Percentiles rank a stretch among this genome's conserved stretches.
Evolutionary conservation across 2,329 filamentous ascomycete genomes (phyloP).

Genomic region (Cryphonectria parasitica): DNA sequence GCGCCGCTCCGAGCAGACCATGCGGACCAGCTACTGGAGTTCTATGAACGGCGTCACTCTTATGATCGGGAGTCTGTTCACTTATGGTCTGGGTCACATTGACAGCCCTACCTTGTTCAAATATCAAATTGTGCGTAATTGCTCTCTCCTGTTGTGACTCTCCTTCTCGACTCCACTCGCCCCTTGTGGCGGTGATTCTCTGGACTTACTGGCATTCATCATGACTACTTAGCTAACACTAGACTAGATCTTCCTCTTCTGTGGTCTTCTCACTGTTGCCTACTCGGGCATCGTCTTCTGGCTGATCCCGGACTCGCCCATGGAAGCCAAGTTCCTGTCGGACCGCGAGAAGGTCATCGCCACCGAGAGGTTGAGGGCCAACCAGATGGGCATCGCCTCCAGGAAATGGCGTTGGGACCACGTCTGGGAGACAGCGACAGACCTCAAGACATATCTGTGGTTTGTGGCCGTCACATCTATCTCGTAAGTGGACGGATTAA

Average conservation of each 20-base stretch:
- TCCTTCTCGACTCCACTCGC: constrained; percentile 29
- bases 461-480: constrained; percentile 54
- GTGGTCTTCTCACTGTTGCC: constrained; percentile 54
- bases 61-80: constrained; percentile 59
- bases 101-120: constrained; percentile 46
- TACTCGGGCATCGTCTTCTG: constrained; percentile 56
- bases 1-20: constrained; percentile 54
- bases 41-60: constrained; percentile 59
- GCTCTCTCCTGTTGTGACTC: not conserved
- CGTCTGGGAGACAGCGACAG: constrained; percentile 42
- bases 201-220: constrained; percentile 27
- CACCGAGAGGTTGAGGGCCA: constrained; percentile 58
- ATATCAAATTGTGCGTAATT: constrained; percentile 49
- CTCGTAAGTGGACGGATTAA: constrained; percentile 42
- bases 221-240: constrained; percentile 28
- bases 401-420: constrained; percentile 48
- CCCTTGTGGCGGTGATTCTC: not conserved
- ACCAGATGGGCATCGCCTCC: constrained; percentile 49
- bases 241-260: constrained; percentile 49
- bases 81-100: constrained; percentile 56
- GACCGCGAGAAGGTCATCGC: constrained; percentile 61
- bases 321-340: constrained; percentile 60
- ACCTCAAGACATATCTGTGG: constrained; percentile 50
- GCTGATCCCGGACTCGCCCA: constrained; percentile 67
- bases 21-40: constrained; percentile 56